These are phyloP conservation scores for Botrytis deweyae DNA, from an alignment of 2,329 filamentous ascomycete species.

Conservation along the genomic window DNA sequence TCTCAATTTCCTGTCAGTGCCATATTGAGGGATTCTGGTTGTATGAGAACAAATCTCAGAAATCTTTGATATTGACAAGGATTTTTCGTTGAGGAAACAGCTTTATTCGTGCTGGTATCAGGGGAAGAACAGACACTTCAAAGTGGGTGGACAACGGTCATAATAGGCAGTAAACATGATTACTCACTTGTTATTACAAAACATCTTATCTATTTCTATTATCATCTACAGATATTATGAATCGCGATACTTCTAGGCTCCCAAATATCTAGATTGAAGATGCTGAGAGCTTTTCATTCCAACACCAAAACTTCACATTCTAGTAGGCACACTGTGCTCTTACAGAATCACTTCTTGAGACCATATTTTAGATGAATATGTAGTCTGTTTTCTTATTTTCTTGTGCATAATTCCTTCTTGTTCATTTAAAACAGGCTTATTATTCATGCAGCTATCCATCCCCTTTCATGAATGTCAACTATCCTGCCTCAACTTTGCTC, in stretches of 20 bases:
- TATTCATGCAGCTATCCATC: no score
- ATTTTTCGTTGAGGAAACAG: background rate
- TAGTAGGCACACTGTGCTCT: background rate
- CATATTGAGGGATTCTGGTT: background rate
- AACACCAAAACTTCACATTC: background rate
- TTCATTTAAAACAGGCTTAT: no score
- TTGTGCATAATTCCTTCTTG: no score
- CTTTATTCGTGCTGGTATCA: background rate
- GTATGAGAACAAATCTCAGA: background rate
- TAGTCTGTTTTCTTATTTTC: no score
- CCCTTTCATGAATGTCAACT: no score
- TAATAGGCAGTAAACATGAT: background rate
- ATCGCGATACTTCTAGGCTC: background rate
- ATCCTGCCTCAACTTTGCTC: no score
- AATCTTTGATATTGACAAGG: background rate
- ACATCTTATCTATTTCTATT: background rate
- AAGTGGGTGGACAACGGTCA: background rate
- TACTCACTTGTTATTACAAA: background rate
- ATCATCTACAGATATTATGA: background rate
- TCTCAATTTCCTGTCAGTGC: background rate
- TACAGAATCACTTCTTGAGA: background rate
- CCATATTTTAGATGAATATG: background rate
- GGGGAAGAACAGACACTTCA: background rate
- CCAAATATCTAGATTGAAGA: accelerated
- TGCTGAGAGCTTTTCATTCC: background rate